These are phyloP conservation scores for Mercurialis annua DNA, from an alignment of 345 rosid species.

Conservation along the genomic window DNA sequence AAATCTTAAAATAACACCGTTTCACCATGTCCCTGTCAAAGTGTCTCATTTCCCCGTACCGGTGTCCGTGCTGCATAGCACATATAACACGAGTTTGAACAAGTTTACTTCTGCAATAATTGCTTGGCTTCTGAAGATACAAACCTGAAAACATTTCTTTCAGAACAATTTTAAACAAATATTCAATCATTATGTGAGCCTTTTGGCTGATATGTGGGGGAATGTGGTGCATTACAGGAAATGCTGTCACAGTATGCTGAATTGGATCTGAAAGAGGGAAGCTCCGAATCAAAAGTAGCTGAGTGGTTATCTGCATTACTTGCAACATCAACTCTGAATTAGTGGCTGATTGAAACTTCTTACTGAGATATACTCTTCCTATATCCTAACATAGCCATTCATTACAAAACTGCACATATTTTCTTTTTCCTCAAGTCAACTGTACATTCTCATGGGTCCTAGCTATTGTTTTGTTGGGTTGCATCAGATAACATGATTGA, in stretches of 20 bases:
- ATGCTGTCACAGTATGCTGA: conserved; percentile 25
- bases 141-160: neutral
- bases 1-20: no score
- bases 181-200: neutral
- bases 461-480: no score
- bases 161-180: neutral
- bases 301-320: conserved; percentile 22
- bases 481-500: no score
- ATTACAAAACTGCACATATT: neutral
- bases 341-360: neutral
- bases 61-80: no score
- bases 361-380: neutral
- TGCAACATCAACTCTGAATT: conserved; percentile 11
- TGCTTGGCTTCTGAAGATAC: neutral
- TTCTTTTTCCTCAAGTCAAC: no score
- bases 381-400: neutral
- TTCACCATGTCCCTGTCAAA: no score
- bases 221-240: conserved; percentile 17
- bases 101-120: neutral
- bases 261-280: conserved; percentile 28
- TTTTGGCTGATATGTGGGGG: neutral
- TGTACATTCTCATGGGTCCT: no score
- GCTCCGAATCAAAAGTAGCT: conserved; percentile 3
- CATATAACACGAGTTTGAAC: no score
- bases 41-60: no score